Conservation (phyloP, 2,329 filamentous ascomycete species). For the Zymoseptoria ardabiliae region DNA sequence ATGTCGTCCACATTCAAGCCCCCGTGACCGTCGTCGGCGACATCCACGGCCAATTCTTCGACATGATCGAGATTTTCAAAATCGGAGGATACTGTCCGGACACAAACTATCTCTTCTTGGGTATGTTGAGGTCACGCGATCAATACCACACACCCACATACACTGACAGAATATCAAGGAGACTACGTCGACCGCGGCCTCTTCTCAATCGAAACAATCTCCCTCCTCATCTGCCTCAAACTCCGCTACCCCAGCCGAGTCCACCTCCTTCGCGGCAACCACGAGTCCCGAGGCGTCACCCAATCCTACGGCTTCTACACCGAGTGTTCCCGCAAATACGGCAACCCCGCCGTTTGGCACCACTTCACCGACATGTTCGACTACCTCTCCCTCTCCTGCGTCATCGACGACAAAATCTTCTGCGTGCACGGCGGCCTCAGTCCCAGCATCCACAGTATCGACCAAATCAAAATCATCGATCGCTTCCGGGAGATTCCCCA, state of each 20-base stretch:
- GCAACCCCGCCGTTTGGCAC: constrained; percentile 98
- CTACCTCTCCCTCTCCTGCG: constrained; percentile 90
- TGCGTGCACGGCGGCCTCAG: constrained; percentile 82
- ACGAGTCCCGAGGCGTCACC: constrained; percentile 94
- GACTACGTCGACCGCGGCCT: constrained; percentile 78
- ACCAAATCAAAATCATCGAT: constrained; percentile 99
- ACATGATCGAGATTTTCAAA: constrained; percentile 98
- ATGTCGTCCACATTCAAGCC: constrained; percentile 92
- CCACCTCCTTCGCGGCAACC: constrained; percentile 93
- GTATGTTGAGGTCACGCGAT: constrained; percentile 42
- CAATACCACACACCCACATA: not conserved
- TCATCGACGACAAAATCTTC: constrained; percentile 98
- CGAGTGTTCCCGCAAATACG: constrained; percentile 95
- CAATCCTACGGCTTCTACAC: constrained; percentile 99
- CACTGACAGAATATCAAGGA: constrained; percentile 54
- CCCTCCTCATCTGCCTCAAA: constrained; percentile 92
- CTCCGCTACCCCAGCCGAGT: constrained; percentile 93
- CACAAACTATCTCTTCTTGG: constrained; percentile 96
- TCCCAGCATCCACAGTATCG: constrained; percentile 84
- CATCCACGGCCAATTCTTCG: constrained; percentile 98
- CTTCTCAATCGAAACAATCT: constrained; percentile 98
- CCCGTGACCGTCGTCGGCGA: constrained; percentile 97
- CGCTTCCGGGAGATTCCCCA: constrained; percentile 97
- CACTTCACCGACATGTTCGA: constrained; percentile 99
- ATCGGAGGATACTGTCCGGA: constrained; percentile 96